These are phyloP conservation scores for Cornus suecica DNA, from an alignment of 148 eudicot species.

Conservation along the genomic window DNA sequence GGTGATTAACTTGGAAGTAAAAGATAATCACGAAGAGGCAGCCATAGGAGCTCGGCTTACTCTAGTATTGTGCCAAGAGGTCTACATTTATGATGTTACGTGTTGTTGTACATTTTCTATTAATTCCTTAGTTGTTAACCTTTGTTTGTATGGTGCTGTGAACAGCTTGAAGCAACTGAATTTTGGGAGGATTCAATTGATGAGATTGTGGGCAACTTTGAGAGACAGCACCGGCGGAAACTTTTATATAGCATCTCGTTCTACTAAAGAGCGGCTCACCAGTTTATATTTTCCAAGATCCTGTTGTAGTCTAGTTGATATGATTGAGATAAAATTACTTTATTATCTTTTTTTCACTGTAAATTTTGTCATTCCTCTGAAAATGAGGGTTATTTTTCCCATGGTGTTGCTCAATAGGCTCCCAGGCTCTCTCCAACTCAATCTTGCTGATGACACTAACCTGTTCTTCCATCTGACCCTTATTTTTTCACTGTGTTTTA, in stretches of 20 bases:
- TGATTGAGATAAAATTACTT: no score
- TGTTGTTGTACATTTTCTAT: neutral
- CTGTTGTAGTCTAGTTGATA: no score
- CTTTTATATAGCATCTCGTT: constrained; percentile 78
- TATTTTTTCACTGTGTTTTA: no score
- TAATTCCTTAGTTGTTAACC: neutral
- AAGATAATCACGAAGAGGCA: constrained; percentile 98
- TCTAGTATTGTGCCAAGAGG: constrained; percentile 83
- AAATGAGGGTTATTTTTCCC: no score
- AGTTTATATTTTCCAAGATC: no score
- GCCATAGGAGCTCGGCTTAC: constrained; percentile 86
- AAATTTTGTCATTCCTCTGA: no score
- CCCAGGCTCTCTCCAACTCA: no score
- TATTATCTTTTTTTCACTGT: no score
- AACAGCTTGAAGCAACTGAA: constrained; percentile 74
- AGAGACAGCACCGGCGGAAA: constrained; percentile 75
- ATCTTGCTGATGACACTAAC: no score
- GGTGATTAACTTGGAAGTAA: constrained; percentile 84
- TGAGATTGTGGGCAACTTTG: constrained; percentile 61
- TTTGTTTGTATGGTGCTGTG: constrained; percentile 1
- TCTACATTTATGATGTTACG: constrained; percentile 12
- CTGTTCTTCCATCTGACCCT: no score
- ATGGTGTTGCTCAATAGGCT: no score
- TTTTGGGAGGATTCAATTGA: constrained; percentile 83
- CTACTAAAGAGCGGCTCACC: constrained; percentile 35